A percentile compares a stretch with the other conserved stretches of the same genome.
These are phyloP conservation scores for Phytophthora gonapodyides DNA, from an alignment of 352 stramenopile genomes.

Conservation along the genomic window DNA sequence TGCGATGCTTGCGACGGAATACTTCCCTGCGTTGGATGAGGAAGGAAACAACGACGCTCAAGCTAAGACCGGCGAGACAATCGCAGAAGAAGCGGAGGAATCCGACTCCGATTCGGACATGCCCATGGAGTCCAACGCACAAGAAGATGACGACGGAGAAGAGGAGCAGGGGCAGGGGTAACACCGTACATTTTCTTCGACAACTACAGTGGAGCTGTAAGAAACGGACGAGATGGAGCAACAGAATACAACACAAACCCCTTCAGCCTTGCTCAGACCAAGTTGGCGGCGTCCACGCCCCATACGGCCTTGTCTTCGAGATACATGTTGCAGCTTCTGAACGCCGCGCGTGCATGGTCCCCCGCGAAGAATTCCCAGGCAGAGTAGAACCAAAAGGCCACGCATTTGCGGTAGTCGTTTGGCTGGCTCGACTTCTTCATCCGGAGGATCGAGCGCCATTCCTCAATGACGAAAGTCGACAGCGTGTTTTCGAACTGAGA, in stretches of 20 bases:
- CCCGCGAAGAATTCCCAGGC: slow-evolving; percentile 85
- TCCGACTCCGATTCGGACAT: slow-evolving; percentile 44
- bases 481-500: slow-evolving; percentile 80
- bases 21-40: slow-evolving; percentile 54
- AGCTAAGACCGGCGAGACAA: slow-evolving; percentile 18
- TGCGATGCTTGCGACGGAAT: slow-evolving; percentile 65
- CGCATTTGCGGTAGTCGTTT: slow-evolving; percentile 88
- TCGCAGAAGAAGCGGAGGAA: slow-evolving; percentile 34
- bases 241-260: slow-evolving; percentile 10
- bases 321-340: slow-evolving; percentile 88
- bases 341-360: slow-evolving; percentile 70
- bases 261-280: slow-evolving; percentile 30
- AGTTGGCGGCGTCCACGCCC: slow-evolving; percentile 32
- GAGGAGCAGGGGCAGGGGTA: slow-evolving; percentile 17
- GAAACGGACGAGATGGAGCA: slow-evolving; percentile 25
- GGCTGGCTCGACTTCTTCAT: slow-evolving; percentile 86
- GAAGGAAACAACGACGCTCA: slow-evolving; percentile 30
- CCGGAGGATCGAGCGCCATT: slow-evolving; percentile 76
- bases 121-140: slow-evolving; percentile 34
- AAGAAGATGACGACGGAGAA: slow-evolving; percentile 14
- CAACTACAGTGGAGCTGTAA: slow-evolving; percentile 13
- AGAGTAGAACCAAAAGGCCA: slow-evolving; percentile 89
- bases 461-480: slow-evolving; percentile 68
- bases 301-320: slow-evolving; percentile 72
- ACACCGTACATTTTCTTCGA: slow-evolving; percentile 23